phyloP scores from a whole-genome alignment of 495 filamentous ascomycete species.

The Penicillium alfredii region DNA sequence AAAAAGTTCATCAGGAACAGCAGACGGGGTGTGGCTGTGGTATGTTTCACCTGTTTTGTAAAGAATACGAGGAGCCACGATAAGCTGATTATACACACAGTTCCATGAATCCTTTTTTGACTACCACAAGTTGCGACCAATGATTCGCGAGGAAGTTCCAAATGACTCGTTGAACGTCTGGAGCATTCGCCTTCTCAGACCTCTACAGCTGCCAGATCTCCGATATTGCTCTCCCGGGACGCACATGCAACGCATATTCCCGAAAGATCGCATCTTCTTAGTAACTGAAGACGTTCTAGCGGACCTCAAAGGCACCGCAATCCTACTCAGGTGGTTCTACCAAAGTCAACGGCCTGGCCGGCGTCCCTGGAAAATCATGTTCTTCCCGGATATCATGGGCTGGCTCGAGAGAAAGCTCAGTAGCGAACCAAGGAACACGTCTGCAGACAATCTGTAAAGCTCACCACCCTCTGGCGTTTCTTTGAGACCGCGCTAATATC shows the following conservation, averaged over 20 bases:
- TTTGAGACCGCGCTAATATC: not conserved
- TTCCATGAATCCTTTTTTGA: constrained; percentile 36
- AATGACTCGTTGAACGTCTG: constrained; percentile 28
- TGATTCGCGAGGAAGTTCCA: constrained; percentile 17
- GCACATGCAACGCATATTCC: constrained; percentile 49
- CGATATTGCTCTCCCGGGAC: constrained; percentile 9
- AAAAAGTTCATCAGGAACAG: constrained; percentile 30
- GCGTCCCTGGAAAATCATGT: constrained; percentile 37
- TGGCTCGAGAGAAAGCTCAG: constrained; percentile 27
- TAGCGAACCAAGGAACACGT: constrained; percentile 5
- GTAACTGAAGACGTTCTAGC: constrained; percentile 58
- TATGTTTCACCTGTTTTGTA: constrained; percentile 15
- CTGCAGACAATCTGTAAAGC: constrained; percentile 19
- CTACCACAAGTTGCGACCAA: constrained; percentile 24
- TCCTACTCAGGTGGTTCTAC: constrained; percentile 55
- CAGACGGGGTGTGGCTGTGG: constrained; percentile 35
- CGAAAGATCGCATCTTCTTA: constrained; percentile 50
- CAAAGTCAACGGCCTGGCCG: constrained; percentile 16
- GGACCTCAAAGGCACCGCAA: constrained; percentile 42
- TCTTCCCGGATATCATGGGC: constrained; percentile 35
- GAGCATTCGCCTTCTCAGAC: constrained; percentile 27
- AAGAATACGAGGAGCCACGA: not conserved
- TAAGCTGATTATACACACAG: constrained; percentile 18
- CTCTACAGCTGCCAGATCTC: constrained; percentile 14
- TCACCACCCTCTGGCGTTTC: no score